Evolutionary conservation across 2,329 filamentous ascomycete genomes (phyloP), one percentile per base, ranked within the genome.

Genomic region (Ophiocordyceps sinensis): DNA sequence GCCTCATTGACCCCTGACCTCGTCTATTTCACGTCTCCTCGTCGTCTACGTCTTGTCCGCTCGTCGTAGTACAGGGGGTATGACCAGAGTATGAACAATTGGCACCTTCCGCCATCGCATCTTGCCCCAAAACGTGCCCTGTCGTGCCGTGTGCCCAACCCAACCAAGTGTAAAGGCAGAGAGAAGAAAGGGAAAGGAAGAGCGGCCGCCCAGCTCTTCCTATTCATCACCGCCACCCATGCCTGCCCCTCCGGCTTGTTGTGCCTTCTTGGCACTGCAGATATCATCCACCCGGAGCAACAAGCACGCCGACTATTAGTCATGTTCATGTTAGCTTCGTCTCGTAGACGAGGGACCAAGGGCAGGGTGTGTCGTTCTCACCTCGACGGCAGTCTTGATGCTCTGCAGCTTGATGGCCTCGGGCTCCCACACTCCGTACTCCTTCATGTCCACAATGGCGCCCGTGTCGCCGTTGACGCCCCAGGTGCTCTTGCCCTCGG

Each of bases 371-470:
- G 19, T 19, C 19, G 19, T 19, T 12, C 75, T 62, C 71, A 86
- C 89, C 79, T 98, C 91, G 47, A 98, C 82, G 39, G 91, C 91
- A 38, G 91, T 98, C 82, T 98, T 98, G 64, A 98, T 81, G 60
- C 89, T 96, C 73, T 98, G 91, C 58, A 94, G 74, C 73, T 98
- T 98, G 59, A 98, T 91, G 12, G 89, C 91, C 63, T 95, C 79
- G 17, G 91, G 91, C 66, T 98, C 91, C 91, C 91, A 98, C 42
- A 98, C 87, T 45, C 87, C 88, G 55, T 94, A 95, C 54, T 94
- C 83, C 66, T 86, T 85, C 91, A 96, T 96, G 61, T 98, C 91
- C 39, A 84, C 88, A 51, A 95, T 71, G 49, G 79, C 79, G 50
- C 91, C 91, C n/a, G 79, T 82, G 55, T 98, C 91, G 42, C 91